Conservation (phyloP, 169 alveolate species). For the Plasmodium malariae region DNA sequence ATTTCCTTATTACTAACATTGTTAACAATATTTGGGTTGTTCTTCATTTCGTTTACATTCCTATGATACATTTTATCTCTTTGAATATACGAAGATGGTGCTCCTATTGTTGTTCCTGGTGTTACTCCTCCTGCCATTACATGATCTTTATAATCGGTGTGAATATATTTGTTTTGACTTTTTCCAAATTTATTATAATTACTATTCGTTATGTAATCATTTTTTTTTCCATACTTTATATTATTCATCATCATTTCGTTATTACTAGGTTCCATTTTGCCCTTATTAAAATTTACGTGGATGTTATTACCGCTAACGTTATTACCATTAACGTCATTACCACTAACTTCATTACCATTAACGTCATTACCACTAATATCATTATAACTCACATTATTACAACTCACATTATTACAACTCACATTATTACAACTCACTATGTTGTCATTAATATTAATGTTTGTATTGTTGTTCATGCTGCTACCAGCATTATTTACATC, state of each 20-base stretch:
- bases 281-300: neutral
- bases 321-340: too few relatives aligned
- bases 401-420: constrained; percentile 6
- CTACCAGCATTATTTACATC: constrained; percentile 3
- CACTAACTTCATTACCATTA: neutral
- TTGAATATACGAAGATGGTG: constrained; percentile 15
- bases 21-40: neutral
- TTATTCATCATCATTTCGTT: constrained; percentile 21
- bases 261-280: neutral
- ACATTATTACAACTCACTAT: constrained; percentile 5
- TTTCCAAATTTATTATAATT: constrained; percentile 24
- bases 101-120: too few relatives aligned
- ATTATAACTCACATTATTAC: neutral
- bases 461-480: neutral
- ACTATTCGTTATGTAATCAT: constrained; percentile 21
- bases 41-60: neutral
- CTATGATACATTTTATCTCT: constrained; percentile 49
- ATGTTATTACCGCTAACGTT: neutral
- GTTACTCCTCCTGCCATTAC: neutral
- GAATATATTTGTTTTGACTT: neutral
- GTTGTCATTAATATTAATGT: neutral
- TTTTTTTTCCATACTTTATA: neutral
- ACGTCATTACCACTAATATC: neutral
- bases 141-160: neutral
- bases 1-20: constrained; percentile 13